A percentile compares a stretch with the other conserved stretches of the same genome.
These are phyloP conservation scores for Cryptosporidium felis DNA, from an alignment of 169 alveolate genomes.

Conservation along the genomic window DNA sequence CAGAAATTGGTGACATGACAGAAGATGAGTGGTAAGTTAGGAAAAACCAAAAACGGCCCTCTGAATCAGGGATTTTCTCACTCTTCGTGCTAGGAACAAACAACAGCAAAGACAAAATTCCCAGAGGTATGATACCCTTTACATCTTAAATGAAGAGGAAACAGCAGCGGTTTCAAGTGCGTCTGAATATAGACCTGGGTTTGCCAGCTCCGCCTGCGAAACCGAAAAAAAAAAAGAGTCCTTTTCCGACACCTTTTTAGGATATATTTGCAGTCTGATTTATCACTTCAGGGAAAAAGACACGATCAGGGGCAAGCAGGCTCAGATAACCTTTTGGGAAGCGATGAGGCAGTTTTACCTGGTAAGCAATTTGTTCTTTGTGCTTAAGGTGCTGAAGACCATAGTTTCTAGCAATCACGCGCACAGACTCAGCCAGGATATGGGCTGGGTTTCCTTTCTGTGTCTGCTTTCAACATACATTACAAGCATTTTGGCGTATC, in stretches of 20 bases:
- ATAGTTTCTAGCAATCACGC: slow-evolving; percentile 6
- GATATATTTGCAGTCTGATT: slow-evolving; percentile 42
- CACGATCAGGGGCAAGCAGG: slow-evolving; percentile 44
- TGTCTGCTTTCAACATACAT: slow-evolving; percentile 29
- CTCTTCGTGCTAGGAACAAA: slow-evolving; percentile 8
- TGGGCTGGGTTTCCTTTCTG: slow-evolving; percentile 67
- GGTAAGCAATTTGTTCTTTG: slow-evolving; percentile 38
- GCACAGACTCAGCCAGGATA: slow-evolving; percentile 39
- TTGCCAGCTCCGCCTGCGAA: too few relatives aligned
- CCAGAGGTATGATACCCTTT: slow-evolving; percentile 21
- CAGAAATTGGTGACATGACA: slow-evolving; percentile 56
- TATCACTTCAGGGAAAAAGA: slow-evolving; percentile 14
- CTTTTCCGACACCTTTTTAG: neutral
- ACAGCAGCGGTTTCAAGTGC: neutral
- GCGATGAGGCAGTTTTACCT: slow-evolving; percentile 34
- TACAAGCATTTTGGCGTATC: slow-evolving; percentile 34
- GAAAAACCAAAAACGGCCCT: neutral
- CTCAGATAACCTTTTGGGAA: slow-evolving; percentile 65
- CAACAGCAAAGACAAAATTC: slow-evolving; percentile 57
- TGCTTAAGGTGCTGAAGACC: slow-evolving; percentile 36
- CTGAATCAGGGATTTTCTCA: neutral
- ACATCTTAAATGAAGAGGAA: slow-evolving; percentile 12
- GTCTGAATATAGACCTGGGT: neutral
- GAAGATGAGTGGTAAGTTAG: slow-evolving; percentile 65
- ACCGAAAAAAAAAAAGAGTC: neutral